Evolutionary conservation across 1,284 basidiomycete genomes (phyloP), one percentile per base, ranked within the genome.

Genomic region (Takashimella koratensis): DNA sequence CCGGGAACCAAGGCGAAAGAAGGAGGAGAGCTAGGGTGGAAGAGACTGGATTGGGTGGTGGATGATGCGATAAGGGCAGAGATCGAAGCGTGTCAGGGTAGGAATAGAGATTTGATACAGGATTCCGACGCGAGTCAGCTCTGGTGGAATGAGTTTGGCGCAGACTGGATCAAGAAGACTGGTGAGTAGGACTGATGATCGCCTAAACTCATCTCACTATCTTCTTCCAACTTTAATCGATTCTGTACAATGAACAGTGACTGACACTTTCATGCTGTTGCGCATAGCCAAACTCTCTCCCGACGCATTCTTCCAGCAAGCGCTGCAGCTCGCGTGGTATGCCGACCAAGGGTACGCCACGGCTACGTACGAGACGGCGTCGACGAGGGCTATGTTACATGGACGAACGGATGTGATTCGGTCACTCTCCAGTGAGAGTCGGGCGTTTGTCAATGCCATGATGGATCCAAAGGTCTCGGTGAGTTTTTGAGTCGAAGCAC

Each of bases 361-460:
- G 2, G 90, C 94, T 3, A 95, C 91, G 4, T 98, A 98, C 74
- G 94, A 98, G 78, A 97, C 94, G 0, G 90, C 88, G 0, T 83
- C 93, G 24, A 98, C 95, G 2, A 83, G 93, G n/a, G 80, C 88
- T 65, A 96, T 95, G 79, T 80, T 87, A 60, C 86, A 88, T 65
- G 95, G 92, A 6, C 84, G 95, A 12, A 98, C 95, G 0, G 95
- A 98, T 68, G 93, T 91, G 1, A 87, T 98, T 51, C 84, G 94
- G 42, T 84, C 86, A 0, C 81, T 90, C 43, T 88, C 86, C 48
- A 78, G 78, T 25, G 89, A 95, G 65, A 87, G 86, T 56, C 83
- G 89, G 53, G 79, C 80, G 3, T 96, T 89, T 77, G 87, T 95
- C 11, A 82, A 88, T 44, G 81, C 83, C 2, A 90, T 94, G 86